Conservation (phyloP, 192 early-diverging fungal genomes). For the Coemansia sp. region DNA sequence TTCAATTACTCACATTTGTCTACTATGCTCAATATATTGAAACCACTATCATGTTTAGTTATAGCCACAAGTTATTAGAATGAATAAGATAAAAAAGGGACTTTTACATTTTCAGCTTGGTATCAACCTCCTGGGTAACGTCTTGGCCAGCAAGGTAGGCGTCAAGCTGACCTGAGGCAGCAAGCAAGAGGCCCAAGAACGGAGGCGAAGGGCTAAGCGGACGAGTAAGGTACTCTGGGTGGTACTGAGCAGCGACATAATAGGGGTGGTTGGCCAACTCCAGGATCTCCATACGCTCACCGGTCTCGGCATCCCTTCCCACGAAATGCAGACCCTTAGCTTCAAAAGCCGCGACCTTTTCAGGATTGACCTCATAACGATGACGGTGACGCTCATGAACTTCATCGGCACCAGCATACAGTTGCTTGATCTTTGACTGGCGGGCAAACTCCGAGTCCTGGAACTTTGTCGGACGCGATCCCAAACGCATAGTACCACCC, state of each 20-base stretch:
- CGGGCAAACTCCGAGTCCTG: conserved; percentile 62
- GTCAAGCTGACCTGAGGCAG: conserved; percentile 73
- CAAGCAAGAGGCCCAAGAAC: conserved; percentile 92
- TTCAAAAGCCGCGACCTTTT: conserved; percentile 74
- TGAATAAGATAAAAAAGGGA: neutral
- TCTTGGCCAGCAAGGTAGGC: conserved; percentile 47
- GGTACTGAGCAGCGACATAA: conserved; percentile 94
- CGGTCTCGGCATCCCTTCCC: conserved; percentile 86
- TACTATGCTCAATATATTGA: neutral
- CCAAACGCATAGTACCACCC: conserved; percentile 98
- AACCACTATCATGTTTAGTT: neutral
- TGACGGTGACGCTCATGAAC: conserved; percentile 95
- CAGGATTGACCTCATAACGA: conserved; percentile 97
- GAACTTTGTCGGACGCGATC: conserved; percentile 80
- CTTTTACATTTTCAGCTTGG: conserved; percentile 49
- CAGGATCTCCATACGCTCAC: conserved; percentile 97
- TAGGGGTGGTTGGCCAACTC: conserved; percentile 89
- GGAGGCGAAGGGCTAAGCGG: conserved; percentile 89
- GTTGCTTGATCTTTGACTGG: conserved; percentile 66
- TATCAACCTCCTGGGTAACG: conserved; percentile 23
- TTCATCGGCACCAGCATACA: conserved; percentile 60
- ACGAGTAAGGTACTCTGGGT: conserved; percentile 96
- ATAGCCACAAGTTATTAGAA: neutral
- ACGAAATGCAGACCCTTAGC: conserved; percentile 83
- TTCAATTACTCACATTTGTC: neutral